Evolutionary conservation across 2,329 filamentous ascomycete genomes (phyloP).

Genomic region (Alternaria sp.): DNA sequence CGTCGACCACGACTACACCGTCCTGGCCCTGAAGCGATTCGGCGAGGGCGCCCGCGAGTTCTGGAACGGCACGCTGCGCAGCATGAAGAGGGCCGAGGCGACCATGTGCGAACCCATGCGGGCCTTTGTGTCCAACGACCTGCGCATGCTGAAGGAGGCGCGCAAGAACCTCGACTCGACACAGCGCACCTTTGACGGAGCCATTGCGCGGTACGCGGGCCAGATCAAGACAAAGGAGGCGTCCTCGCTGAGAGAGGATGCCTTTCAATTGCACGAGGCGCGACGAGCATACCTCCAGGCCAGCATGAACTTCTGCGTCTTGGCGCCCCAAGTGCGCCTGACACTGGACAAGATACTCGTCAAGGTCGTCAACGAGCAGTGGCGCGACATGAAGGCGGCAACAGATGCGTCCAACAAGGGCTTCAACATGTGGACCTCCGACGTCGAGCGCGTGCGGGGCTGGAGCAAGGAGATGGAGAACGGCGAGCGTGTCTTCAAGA

Average conservation of each 20-base stretch:
- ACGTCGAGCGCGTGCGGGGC: conserved; percentile 89
- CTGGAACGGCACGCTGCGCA: conserved; percentile 77
- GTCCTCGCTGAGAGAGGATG: conserved; percentile 89
- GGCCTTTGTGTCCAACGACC: conserved; percentile 76
- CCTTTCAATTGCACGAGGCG: conserved; percentile 92
- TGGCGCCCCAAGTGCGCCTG: conserved; percentile 83
- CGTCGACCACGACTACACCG: conserved; percentile 93
- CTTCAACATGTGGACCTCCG: conserved; percentile 72
- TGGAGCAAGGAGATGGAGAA: conserved; percentile 96
- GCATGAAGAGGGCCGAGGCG: conserved; percentile 78
- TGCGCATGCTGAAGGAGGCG: conserved; percentile 85
- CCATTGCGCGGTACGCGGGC: conserved; percentile 78
- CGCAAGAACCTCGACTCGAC: conserved; percentile 76
- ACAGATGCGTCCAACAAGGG: conserved; percentile 68
- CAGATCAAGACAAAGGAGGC: conserved; percentile 95
- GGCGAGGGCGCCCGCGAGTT: conserved; percentile 87
- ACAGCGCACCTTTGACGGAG: conserved; percentile 84
- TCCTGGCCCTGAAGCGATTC: conserved; percentile 83
- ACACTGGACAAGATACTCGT: conserved; percentile 87
- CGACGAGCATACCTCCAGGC: conserved; percentile 89
- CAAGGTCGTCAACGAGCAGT: conserved; percentile 82
- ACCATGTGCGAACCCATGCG: conserved; percentile 83
- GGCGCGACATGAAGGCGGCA: conserved; percentile 80
- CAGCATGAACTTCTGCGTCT: conserved; percentile 90
- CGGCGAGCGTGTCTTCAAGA: conserved; percentile 81